phyloP scores from a whole-genome alignment of 768 basidiomycete genomes.

The Trametes maxima region DNA sequence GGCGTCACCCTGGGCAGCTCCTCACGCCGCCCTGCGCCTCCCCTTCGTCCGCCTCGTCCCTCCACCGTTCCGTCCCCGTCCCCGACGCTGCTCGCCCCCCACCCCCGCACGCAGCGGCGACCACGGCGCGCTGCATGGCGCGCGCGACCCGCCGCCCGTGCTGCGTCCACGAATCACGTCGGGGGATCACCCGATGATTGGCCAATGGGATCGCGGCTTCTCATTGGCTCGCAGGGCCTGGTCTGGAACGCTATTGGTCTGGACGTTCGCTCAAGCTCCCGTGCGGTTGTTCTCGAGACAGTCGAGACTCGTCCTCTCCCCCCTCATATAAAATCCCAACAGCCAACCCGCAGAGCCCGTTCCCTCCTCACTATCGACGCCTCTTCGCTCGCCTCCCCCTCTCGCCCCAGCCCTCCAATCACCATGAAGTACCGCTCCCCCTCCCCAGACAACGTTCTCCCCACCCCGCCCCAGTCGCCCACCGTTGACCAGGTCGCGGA shows the following conservation, averaged over 20 bases:
- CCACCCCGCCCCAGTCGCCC: constrained; percentile 37
- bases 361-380: constrained; percentile 30
- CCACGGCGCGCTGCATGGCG: background rate
- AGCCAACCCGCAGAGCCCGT: constrained; percentile 19
- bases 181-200: constrained; percentile 22
- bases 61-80: background rate
- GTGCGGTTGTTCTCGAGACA: constrained; percentile 27
- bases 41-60: background rate
- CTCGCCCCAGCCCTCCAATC: constrained; percentile 9
- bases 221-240: constrained; percentile 29
- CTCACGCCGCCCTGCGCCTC: no score
- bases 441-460: constrained; percentile 29
- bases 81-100: background rate
- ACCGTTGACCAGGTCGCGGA: constrained; percentile 25
- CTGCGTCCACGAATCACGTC: constrained; percentile 12
- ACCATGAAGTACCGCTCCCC: constrained; percentile 28
- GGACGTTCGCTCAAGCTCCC: constrained; percentile 26
- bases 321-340: constrained; percentile 25
- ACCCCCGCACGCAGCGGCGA: background rate
- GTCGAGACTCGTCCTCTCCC: constrained; percentile 30
- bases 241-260: constrained; percentile 31
- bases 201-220: constrained; percentile 17
- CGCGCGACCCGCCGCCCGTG: background rate
- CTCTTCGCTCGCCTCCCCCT: constrained; percentile 18
- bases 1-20: background rate